Conservation (phyloP, 1,284 basidiomycete genomes). For the Lentinus polychrous region DNA sequence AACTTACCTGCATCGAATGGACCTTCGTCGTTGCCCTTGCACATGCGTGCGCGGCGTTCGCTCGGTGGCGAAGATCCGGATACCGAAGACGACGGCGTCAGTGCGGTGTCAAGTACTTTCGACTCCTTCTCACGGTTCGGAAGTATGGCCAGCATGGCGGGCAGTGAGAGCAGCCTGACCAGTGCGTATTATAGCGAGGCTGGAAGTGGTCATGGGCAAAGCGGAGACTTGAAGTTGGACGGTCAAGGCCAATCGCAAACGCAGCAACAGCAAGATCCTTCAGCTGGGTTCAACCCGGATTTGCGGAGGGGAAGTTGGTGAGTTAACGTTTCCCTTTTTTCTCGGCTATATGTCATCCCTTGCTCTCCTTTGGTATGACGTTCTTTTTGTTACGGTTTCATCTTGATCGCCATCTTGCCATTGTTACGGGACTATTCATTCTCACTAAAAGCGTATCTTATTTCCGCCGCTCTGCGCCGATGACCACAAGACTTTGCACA, state of each 20-base stretch:
- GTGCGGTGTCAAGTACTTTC: constrained; percentile 4
- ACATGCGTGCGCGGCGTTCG: neutral
- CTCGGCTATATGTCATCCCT: neutral
- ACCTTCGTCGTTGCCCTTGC: neutral
- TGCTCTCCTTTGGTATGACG: neutral
- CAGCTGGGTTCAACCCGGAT: constrained; percentile 8
- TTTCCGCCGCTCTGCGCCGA: too few relatives aligned
- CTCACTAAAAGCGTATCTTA: neutral
- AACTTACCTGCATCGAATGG: neutral
- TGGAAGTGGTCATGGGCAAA: constrained; percentile 8
- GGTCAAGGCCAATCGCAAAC: neutral
- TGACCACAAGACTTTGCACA: too few relatives aligned
- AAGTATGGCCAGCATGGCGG: constrained; percentile 21
- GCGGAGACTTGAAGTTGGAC: constrained; percentile 1
- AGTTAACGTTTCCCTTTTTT: constrained; percentile 9
- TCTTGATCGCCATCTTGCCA: neutral
- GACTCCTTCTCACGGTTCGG: constrained; percentile 18
- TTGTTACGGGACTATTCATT: neutral
- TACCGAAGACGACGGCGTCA: constrained; percentile 15
- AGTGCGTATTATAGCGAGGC: constrained; percentile 17
- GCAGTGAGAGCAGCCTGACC: constrained; percentile 22
- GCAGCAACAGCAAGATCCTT: neutral
- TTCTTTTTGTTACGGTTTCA: neutral
- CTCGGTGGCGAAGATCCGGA: constrained; percentile 18
- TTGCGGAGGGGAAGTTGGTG: constrained; percentile 17